Conservation (phyloP, 1,284 basidiomycete species). For the Apiotrichum akiyoshidainum region DNA sequence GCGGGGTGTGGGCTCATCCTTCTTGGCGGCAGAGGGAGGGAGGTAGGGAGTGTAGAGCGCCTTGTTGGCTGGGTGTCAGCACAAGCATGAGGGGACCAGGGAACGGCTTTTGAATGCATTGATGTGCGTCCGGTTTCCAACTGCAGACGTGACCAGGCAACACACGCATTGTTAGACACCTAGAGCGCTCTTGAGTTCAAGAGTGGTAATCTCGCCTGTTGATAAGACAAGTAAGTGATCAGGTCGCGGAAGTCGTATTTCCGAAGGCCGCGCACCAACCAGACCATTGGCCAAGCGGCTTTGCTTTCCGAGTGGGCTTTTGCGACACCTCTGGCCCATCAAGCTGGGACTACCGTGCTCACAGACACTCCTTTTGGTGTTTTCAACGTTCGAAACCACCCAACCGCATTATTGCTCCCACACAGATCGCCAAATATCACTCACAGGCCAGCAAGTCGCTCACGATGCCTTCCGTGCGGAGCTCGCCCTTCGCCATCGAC, state of each 20-base stretch:
- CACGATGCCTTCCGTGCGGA: conserved; percentile 43
- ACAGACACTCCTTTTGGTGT: too few relatives aligned
- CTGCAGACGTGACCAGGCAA: too few relatives aligned
- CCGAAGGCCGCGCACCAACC: neutral
- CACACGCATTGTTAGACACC: too few relatives aligned
- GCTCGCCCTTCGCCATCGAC: conserved; percentile 46
- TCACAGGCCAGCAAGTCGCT: conserved; percentile 28
- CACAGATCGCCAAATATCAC: neutral
- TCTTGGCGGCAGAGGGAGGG: conserved; percentile 9
- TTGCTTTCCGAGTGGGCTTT: too few relatives aligned
- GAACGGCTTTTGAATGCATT: too few relatives aligned
- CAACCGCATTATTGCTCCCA: too few relatives aligned
- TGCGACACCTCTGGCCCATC: too few relatives aligned
- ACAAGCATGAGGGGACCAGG: too few relatives aligned
- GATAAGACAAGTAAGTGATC: neutral
- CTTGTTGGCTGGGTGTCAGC: conserved; percentile 16
- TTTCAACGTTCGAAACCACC: too few relatives aligned
- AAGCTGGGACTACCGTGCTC: too few relatives aligned
- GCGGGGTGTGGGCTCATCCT: conserved; percentile 19
- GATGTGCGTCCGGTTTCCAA: too few relatives aligned
- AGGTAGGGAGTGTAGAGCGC: conserved; percentile 45
- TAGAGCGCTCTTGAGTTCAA: too few relatives aligned
- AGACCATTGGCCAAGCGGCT: neutral
- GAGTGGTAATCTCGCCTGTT: neutral
- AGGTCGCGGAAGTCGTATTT: neutral